phyloP scores from a whole-genome alignment of 2,329 filamentous ascomycete genomes.

The Fusarium anguioides region DNA sequence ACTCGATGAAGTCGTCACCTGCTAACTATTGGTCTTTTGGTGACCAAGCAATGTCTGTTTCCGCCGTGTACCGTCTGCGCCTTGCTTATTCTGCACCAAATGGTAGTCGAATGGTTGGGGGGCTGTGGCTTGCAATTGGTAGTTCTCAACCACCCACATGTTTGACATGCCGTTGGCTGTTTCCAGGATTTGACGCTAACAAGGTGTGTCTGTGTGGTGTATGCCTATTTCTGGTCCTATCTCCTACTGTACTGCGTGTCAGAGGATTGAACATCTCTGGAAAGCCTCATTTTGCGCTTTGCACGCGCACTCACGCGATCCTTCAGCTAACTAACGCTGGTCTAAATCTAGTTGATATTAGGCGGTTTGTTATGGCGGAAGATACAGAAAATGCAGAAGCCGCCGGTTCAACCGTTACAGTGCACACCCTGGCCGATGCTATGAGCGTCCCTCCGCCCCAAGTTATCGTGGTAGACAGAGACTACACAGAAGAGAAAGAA shows the following conservation, averaged over 20 bases:
- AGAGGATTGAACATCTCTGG: slow-evolving; percentile 20
- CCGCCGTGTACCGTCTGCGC: slow-evolving; percentile 31
- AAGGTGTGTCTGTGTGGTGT: slow-evolving; percentile 33
- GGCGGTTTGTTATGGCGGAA: slow-evolving; percentile 33
- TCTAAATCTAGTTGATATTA: not conserved
- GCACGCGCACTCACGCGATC: slow-evolving; percentile 10
- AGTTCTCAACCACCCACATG: slow-evolving; percentile 35
- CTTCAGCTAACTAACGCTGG: not conserved
- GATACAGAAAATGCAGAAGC: slow-evolving; percentile 15
- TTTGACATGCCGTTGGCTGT: slow-evolving; percentile 38
- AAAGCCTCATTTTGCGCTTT: slow-evolving; percentile 25
- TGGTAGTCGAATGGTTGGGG: slow-evolving; percentile 31
- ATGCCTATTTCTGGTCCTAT: slow-evolving; percentile 15
- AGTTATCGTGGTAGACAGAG: slow-evolving; percentile 40
- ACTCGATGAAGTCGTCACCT: not conserved
- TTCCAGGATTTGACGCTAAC: slow-evolving; percentile 17
- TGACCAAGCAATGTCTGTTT: slow-evolving; percentile 21
- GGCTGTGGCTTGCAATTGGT: slow-evolving; percentile 40
- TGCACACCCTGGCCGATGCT: slow-evolving; percentile 35
- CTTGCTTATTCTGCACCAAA: slow-evolving; percentile 32
- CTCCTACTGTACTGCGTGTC: slow-evolving; percentile 20
- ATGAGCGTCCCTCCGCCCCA: slow-evolving; percentile 37
- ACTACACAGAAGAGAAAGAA: slow-evolving; percentile 30
- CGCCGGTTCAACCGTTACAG: slow-evolving; percentile 33
- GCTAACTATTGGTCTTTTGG: slow-evolving; percentile 18